Conservation (phyloP, 2,329 filamentous ascomycete genomes). For the Plenodomus lindquistii region DNA sequence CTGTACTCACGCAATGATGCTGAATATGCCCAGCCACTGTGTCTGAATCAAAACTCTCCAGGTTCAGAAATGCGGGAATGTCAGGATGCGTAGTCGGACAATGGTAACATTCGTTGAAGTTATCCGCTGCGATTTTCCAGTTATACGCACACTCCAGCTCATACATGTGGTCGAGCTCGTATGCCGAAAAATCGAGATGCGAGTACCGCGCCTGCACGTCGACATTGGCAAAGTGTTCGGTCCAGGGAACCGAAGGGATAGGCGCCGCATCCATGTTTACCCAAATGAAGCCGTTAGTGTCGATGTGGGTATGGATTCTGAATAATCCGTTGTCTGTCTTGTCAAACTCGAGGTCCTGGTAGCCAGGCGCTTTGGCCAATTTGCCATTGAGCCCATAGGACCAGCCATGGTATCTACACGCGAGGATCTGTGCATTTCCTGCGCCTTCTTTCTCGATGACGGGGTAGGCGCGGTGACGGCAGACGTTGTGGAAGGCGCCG, state of each 20-base stretch:
- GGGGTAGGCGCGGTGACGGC: conserved; percentile 48
- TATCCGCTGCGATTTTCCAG: conserved; percentile 50
- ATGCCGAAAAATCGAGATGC: conserved; percentile 23
- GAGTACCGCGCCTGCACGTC: conserved; percentile 26
- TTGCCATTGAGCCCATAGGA: conserved; percentile 48
- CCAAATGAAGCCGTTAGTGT: conserved; percentile 37
- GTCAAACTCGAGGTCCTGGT: conserved; percentile 32
- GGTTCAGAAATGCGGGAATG: conserved; percentile 59
- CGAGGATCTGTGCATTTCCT: conserved; percentile 42
- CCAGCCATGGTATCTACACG: conserved; percentile 52
- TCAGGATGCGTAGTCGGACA: conserved; percentile 63
- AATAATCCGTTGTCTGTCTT: conserved; percentile 36
- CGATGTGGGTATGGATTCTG: conserved; percentile 32
- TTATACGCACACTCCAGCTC: conserved; percentile 29
- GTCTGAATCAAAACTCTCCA: conserved; percentile 53
- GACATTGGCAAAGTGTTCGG: conserved; percentile 26
- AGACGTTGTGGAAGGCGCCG: conserved; percentile 48
- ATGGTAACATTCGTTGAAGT: conserved; percentile 70
- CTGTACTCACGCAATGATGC: conserved; percentile 24
- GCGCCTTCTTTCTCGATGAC: conserved; percentile 29
- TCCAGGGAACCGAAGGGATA: conserved; percentile 18
- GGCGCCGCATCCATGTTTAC: conserved; percentile 35
- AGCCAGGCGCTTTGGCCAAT: conserved; percentile 49
- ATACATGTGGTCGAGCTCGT: conserved; percentile 29
- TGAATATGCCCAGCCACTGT: conserved; percentile 30